Evolutionary conservation across 73 alveolate genomes (phyloP).

Genomic region (Tetrahymena elliotti): DNA sequence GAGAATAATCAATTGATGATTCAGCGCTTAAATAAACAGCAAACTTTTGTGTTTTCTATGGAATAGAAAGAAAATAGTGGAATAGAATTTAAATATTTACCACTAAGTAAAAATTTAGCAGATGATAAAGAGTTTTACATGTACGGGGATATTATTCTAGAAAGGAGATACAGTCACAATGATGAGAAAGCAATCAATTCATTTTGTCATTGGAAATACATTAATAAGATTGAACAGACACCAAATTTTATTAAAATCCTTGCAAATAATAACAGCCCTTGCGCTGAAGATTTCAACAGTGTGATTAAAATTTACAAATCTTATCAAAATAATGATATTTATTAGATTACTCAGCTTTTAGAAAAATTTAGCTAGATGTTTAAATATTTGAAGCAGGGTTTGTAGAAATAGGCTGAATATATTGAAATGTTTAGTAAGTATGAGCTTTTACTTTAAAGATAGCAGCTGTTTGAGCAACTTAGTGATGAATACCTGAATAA

Average conservation of each 20-base stretch:
- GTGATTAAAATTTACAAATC: background rate
- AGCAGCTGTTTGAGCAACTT: background rate
- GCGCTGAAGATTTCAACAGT: background rate
- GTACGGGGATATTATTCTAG: background rate
- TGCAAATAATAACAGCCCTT: background rate
- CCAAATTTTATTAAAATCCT: background rate
- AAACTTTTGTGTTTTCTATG: background rate
- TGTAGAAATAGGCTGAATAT: background rate
- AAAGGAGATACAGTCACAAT: background rate
- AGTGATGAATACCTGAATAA: background rate
- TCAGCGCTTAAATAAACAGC: background rate
- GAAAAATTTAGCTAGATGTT: background rate
- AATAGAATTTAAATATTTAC: background rate
- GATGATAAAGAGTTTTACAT: background rate
- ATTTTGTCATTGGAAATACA: background rate
- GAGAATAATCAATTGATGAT: background rate
- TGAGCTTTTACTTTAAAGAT: background rate
- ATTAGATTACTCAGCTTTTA: background rate
- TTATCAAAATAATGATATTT: background rate
- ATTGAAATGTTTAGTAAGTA: background rate
- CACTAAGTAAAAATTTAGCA: background rate
- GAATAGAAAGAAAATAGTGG: background rate
- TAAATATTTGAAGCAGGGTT: background rate
- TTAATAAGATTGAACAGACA: background rate
- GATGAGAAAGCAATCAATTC: background rate